A percentile compares a stretch with the other conserved stretches of the same genome.
These are phyloP conservation scores for Sporobolus alterniflorus DNA, from an alignment of 202 grass and related monocot genomes.

Conservation along the genomic window DNA sequence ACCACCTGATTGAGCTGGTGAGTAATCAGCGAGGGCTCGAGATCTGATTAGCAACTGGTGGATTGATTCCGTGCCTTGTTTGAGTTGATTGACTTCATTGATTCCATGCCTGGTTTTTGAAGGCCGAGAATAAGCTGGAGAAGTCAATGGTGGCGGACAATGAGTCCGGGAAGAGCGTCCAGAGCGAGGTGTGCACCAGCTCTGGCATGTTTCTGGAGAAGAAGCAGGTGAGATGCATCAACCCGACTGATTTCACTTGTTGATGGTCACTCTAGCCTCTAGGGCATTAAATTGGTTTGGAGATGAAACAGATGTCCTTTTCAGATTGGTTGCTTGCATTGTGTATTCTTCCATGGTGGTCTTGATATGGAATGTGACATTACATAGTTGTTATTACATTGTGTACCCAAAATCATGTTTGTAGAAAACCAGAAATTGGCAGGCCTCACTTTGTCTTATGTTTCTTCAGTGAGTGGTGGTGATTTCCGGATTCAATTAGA, in stretches of 20 bases:
- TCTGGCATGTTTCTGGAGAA: constrained; percentile 94
- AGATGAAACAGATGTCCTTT: not conserved
- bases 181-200: constrained; percentile 87
- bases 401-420: not conserved
- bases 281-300: not conserved
- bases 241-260: not conserved
- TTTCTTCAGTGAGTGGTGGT: not conserved
- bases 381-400: not conserved
- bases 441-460: not conserved
- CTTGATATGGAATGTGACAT: not conserved
- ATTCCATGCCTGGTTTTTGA: constrained; percentile 7
- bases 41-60: not conserved
- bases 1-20: constrained; percentile 78
- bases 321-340: not conserved
- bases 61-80: not conserved
- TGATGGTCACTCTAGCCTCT: not conserved
- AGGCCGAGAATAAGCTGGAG: constrained; percentile 90
- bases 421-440: not conserved
- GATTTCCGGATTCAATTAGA: not conserved
- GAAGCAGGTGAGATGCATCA: constrained; percentile 60
- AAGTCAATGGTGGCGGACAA: constrained; percentile 97
- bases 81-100: not conserved
- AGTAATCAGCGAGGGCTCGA: constrained; percentile 9
- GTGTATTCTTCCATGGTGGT: not conserved
- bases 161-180: constrained; percentile 80